These are phyloP conservation scores for Ogataea neopini DNA, from an alignment of 805 yeast species.

Conservation along the genomic window DNA sequence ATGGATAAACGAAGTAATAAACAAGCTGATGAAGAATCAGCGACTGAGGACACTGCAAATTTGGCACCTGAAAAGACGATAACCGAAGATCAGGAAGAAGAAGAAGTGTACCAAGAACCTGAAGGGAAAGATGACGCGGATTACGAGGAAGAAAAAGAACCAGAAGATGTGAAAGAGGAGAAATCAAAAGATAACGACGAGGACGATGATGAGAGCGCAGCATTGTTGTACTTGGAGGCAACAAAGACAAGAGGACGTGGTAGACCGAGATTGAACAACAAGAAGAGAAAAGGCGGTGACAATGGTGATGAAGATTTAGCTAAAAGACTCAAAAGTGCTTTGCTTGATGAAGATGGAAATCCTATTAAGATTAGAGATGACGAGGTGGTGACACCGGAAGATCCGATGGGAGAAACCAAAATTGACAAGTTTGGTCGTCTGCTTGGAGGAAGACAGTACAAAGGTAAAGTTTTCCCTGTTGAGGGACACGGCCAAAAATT, in stretches of 20 bases:
- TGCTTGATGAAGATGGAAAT: slow-evolving; percentile 63
- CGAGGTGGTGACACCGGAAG: slow-evolving; percentile 76
- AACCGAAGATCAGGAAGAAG: slow-evolving; percentile 16
- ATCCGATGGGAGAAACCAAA: slow-evolving; percentile 76
- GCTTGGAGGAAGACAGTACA: slow-evolving; percentile 69
- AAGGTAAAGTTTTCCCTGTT: slow-evolving; percentile 68
- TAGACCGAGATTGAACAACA: slow-evolving; percentile 30
- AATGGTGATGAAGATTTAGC: slow-evolving; percentile 26
- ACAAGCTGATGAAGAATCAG: not conserved
- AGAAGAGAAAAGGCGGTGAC: slow-evolving; percentile 30
- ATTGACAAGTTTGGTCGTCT: slow-evolving; percentile 68
- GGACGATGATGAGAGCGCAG: slow-evolving; percentile 30
- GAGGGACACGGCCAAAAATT: slow-evolving; percentile 65
- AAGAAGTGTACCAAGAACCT: slow-evolving; percentile 21
- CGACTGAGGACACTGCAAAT: slow-evolving; percentile 17
- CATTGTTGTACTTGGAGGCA: slow-evolving; percentile 21
- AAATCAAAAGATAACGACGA: slow-evolving; percentile 19
- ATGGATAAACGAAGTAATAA: slow-evolving; percentile 8
- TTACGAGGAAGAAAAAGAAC: slow-evolving; percentile 24
- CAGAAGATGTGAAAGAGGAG: slow-evolving; percentile 25
- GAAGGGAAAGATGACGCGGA: slow-evolving; percentile 27
- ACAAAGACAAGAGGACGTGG: slow-evolving; percentile 33
- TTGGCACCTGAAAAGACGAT: slow-evolving; percentile 14
- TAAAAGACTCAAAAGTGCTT: slow-evolving; percentile 34
- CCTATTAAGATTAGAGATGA: slow-evolving; percentile 66